These are phyloP conservation scores for Periconia sp. DNA, from an alignment of 2,329 filamentous ascomycete species.

Conservation along the genomic window DNA sequence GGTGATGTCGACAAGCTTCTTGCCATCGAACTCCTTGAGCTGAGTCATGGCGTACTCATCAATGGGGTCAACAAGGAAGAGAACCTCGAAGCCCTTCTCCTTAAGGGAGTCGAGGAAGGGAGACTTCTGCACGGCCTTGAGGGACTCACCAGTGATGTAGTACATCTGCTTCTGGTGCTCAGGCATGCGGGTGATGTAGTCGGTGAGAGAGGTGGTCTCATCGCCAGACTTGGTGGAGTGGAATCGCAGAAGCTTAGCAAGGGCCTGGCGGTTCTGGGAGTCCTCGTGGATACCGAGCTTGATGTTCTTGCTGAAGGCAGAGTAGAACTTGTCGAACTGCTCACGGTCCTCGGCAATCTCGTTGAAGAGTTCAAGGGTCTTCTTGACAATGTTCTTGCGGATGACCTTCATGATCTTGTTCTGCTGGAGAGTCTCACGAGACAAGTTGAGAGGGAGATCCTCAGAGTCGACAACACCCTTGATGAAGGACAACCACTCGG, in stretches of 20 bases:
- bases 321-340: constrained; percentile 99
- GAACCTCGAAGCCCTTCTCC: constrained; percentile 98
- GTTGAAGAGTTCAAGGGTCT: constrained; percentile 98
- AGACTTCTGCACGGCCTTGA: constrained; percentile 97
- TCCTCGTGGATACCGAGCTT: constrained; percentile 99
- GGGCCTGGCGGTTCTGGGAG: constrained; percentile 87
- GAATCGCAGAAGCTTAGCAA: constrained; percentile 99
- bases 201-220: constrained; percentile 88
- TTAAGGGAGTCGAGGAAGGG: constrained; percentile 98
- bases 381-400: constrained; percentile 99
- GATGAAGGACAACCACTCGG: constrained; percentile 98
- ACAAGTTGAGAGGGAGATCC: constrained; percentile 98
- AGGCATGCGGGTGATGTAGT: constrained; percentile 99
- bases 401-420: constrained; percentile 99
- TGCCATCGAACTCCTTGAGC: constrained; percentile 99
- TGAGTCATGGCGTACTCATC: constrained; percentile 99
- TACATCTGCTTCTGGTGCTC: constrained; percentile 99
- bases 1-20: constrained; percentile 99
- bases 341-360: constrained; percentile 99
- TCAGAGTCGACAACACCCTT: constrained; percentile 99
- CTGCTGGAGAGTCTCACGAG: constrained; percentile 99
- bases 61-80: constrained; percentile 99
- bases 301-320: constrained; percentile 99
- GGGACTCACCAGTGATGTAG: constrained; percentile 99
- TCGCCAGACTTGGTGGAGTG: constrained; percentile 98